Evolutionary conservation across 805 yeast genomes (phyloP).

Genomic region (Priceomyces haplophilus): DNA sequence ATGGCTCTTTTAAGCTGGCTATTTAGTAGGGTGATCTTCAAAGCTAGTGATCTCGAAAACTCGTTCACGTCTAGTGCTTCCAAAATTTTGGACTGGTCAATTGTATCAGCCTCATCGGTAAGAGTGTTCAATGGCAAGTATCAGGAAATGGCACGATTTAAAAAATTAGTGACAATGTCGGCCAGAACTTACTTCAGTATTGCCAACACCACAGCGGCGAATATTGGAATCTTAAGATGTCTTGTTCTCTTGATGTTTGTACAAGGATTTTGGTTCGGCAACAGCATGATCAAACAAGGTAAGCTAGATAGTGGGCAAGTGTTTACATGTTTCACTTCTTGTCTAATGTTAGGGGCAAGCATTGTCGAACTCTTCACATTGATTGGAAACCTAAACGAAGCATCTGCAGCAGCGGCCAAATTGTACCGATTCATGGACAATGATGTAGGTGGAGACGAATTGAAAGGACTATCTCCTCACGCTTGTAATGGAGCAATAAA

Average conservation of each 20-base stretch:
- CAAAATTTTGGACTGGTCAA: constrained; percentile 65
- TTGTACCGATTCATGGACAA: constrained; percentile 40
- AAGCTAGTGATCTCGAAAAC: constrained; percentile 57
- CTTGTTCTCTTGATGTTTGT: constrained; percentile 74
- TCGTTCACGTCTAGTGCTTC: constrained; percentile 52
- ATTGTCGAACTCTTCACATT: constrained; percentile 56
- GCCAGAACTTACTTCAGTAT: constrained; percentile 39
- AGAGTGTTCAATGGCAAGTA: constrained; percentile 57
- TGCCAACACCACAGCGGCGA: constrained; percentile 50
- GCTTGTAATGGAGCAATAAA: constrained; percentile 46
- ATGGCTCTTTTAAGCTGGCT: constrained; percentile 47
- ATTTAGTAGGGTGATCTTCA: constrained; percentile 52
- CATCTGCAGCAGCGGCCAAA: constrained; percentile 61
- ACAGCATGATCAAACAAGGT: constrained; percentile 54
- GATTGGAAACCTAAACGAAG: constrained; percentile 63
- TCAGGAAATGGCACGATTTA: constrained; percentile 48
- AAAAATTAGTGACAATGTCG: constrained; percentile 31
- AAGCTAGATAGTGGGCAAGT: constrained; percentile 59
- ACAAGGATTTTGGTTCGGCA: constrained; percentile 92
- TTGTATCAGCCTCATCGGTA: constrained; percentile 58
- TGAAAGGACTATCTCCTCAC: constrained; percentile 12
- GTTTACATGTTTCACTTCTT: constrained; percentile 79
- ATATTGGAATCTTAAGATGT: constrained; percentile 54
- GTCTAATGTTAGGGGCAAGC: constrained; percentile 66
- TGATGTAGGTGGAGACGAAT: not conserved